phyloP scores from a whole-genome alignment of 164 flowering plant species.

The Tetrastigma voinierianum region DNA sequence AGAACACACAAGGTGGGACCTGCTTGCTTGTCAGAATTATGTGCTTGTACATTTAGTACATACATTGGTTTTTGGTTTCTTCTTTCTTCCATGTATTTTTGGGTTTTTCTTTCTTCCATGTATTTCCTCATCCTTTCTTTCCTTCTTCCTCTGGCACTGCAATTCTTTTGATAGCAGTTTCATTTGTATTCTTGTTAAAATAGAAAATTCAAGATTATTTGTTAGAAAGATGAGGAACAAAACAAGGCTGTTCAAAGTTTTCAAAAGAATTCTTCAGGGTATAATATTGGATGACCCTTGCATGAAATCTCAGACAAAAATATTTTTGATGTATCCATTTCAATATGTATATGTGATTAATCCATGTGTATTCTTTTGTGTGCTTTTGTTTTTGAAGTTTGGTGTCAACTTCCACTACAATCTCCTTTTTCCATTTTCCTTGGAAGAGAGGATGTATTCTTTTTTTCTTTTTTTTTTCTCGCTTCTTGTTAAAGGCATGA shows the following conservation, averaged over 20 bases:
- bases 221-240: constrained; percentile 33
- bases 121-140: too few species aligned
- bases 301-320: constrained; percentile 28
- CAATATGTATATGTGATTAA: constrained; percentile 16
- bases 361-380: background rate
- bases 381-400: background rate
- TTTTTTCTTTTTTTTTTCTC: too few species aligned
- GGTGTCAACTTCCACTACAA: background rate
- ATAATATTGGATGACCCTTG: constrained; percentile 37
- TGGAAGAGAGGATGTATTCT: too few species aligned
- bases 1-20: constrained; percentile 40
- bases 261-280: constrained; percentile 24
- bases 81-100: constrained; percentile 8
- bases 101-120: too few species aligned
- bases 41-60: constrained; percentile 25
- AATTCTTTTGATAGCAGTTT: constrained; percentile 37
- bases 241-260: constrained; percentile 40
- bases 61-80: too few species aligned
- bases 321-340: constrained; percentile 10
- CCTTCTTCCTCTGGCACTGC: background rate
- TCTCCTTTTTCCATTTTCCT: background rate
- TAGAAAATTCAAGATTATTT: constrained; percentile 25
- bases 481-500: too few species aligned
- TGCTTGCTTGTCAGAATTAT: constrained; percentile 20
- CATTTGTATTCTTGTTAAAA: constrained; percentile 15